Percentiles rank a stretch among this genome's conserved stretches.
Evolutionary conservation across 805 yeast genomes (phyloP).

Genomic region (Huiozyma naganishii): DNA sequence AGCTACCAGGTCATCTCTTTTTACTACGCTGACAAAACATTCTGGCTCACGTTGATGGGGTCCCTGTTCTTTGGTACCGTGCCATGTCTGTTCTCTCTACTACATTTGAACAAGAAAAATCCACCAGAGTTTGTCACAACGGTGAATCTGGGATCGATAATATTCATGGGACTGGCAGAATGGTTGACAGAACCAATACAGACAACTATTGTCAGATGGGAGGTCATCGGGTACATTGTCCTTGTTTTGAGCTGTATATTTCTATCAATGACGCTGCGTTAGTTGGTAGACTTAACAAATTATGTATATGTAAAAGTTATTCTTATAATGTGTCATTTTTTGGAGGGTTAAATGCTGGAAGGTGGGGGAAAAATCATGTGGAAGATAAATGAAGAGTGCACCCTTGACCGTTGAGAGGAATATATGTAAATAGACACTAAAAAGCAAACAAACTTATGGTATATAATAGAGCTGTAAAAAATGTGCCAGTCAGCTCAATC

Average conservation of each 20-base stretch:
- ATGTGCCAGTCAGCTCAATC: conserved; percentile 1
- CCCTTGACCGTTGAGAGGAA: not conserved
- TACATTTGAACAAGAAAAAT: conserved; percentile 14
- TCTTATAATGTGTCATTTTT: not conserved
- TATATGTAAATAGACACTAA: not conserved
- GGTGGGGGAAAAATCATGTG: too few species aligned
- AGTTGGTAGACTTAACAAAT: not conserved
- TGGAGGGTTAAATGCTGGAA: too few species aligned
- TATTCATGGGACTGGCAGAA: conserved; percentile 22
- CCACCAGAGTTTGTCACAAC: conserved; percentile 22
- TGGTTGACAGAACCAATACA: conserved; percentile 21
- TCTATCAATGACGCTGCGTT: conserved; percentile 1
- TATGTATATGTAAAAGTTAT: not conserved
- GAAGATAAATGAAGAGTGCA: too few species aligned
- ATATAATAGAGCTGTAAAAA: too few species aligned
- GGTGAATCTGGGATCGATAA: conserved; percentile 18
- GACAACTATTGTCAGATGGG: conserved; percentile 23
- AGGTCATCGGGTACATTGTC: conserved; percentile 22
- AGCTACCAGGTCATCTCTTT: conserved; percentile 6
- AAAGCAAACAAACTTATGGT: not conserved
- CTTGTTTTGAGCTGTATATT: conserved; percentile 12
- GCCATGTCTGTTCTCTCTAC: conserved; percentile 15
- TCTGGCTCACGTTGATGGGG: conserved; percentile 11
- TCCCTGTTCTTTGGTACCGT: conserved; percentile 17
- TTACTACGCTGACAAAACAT: conserved; percentile 8